phyloP scores from a whole-genome alignment of 2,329 filamentous ascomycete genomes.

The Neocucurbitaria cava region DNA sequence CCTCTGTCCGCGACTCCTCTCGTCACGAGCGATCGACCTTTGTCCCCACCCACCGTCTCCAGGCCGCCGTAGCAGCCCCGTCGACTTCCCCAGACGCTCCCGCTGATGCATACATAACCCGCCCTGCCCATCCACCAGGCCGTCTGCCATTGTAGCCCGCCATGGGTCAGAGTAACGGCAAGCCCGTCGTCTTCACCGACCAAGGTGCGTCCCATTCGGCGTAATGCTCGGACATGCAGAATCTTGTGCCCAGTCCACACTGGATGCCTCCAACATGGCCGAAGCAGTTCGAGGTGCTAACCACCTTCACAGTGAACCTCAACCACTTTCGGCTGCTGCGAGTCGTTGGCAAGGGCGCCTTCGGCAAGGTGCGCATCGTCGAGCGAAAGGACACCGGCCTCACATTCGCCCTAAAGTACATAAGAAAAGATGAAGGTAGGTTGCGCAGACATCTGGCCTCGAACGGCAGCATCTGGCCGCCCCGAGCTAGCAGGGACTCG shows the following conservation, averaged over 20 bases:
- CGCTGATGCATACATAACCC: constrained; percentile 36
- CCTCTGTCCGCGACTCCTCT: constrained; percentile 2
- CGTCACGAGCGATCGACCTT: constrained; percentile 5
- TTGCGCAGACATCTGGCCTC: constrained; percentile 18
- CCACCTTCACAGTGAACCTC: constrained; percentile 74
- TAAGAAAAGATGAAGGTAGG: constrained; percentile 96
- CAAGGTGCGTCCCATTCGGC: constrained; percentile 69
- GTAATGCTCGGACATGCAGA: not conserved
- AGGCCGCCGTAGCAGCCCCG: constrained; percentile 13
- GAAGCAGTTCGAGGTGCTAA: not conserved
- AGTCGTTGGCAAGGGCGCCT: constrained; percentile 96
- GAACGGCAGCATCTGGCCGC: not conserved
- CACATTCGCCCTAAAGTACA: constrained; percentile 97
- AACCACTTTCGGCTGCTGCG: constrained; percentile 96
- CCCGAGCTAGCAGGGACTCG: constrained; percentile 7
- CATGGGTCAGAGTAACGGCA: constrained; percentile 97
- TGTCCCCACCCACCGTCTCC: constrained; percentile 5
- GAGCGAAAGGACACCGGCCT: constrained; percentile 94
- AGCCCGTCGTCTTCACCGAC: constrained; percentile 89
- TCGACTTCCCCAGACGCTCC: constrained; percentile 3
- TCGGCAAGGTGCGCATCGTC: constrained; percentile 98
- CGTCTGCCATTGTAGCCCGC: constrained; percentile 34
- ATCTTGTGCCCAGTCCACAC: not conserved
- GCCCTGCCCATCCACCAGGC: constrained; percentile 18
- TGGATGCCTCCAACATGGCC: not conserved